These are phyloP conservation scores for Schizothecium vesticola DNA, from an alignment of 495 filamentous ascomycete genomes.

Conservation along the genomic window DNA sequence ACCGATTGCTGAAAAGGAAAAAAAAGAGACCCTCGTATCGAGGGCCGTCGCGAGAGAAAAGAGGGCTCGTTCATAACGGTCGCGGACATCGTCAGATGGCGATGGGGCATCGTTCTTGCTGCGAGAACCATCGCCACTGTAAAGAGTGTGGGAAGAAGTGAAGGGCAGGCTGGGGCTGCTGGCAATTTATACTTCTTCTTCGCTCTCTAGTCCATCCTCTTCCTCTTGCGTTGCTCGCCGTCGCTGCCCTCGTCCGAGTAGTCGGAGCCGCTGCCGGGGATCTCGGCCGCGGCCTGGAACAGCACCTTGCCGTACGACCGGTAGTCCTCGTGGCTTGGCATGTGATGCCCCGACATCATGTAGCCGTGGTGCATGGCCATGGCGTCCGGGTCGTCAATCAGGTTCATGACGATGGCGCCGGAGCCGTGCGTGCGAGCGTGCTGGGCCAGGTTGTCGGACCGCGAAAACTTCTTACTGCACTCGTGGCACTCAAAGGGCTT, in stretches of 20 bases:
- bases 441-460: slow-evolving; percentile 94
- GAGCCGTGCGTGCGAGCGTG: slow-evolving; percentile 91
- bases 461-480: slow-evolving; percentile 98
- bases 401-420: slow-evolving; percentile 82
- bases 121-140: slow-evolving; percentile 31
- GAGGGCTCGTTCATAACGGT: slow-evolving; percentile 32
- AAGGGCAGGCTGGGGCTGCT: slow-evolving; percentile 14
- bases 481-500: slow-evolving; percentile 97
- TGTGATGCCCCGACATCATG: slow-evolving; percentile 21
- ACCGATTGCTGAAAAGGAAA: not conserved
- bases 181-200: slow-evolving; percentile 10
- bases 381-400: slow-evolving; percentile 68
- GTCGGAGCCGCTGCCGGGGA: slow-evolving; percentile 55
- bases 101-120: slow-evolving; percentile 29
- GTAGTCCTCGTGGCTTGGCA: slow-evolving; percentile 54
- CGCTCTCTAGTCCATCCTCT: slow-evolving; percentile 66
- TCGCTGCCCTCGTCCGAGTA: slow-evolving; percentile 51
- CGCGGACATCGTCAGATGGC: slow-evolving; percentile 31
- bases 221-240: slow-evolving; percentile 50
- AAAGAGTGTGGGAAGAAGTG: slow-evolving; percentile 36
- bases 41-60: slow-evolving; percentile 10
- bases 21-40: slow-evolving; percentile 1
- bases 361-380: slow-evolving; percentile 18
- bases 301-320: slow-evolving; percentile 61
- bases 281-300: slow-evolving; percentile 68